Conservation (phyloP, 176 grass and related monocot genomes). For the Carex kokanica region DNA sequence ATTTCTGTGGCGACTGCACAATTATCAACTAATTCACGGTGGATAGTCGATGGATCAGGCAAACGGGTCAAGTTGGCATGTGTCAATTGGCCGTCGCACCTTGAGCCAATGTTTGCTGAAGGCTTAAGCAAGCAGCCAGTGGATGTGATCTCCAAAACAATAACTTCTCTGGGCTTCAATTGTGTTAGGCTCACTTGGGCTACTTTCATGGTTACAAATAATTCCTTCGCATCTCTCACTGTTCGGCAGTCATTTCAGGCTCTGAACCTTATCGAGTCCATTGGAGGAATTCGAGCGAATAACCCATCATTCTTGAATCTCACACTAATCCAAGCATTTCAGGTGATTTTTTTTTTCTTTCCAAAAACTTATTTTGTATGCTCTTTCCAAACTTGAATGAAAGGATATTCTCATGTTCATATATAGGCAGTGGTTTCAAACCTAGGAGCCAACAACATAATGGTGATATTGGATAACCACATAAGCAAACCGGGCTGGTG, state of each 20-base stretch:
- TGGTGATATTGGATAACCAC: conserved; percentile 88
- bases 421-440: conserved; percentile 42
- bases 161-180: conserved; percentile 56
- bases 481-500: conserved; percentile 64
- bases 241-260: conserved; percentile 49
- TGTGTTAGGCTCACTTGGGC: conserved; percentile 74
- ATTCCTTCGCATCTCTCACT: conserved; percentile 42
- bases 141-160: conserved; percentile 30
- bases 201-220: conserved; percentile 48
- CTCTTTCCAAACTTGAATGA: background rate
- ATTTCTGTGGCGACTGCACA: conserved; percentile 18
- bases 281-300: conserved; percentile 36
- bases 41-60: conserved; percentile 55
- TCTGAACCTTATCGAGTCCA: conserved; percentile 35
- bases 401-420: background rate
- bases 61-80: conserved; percentile 66
- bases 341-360: conserved; percentile 29
- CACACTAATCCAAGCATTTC: conserved; percentile 42
- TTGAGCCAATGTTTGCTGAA: conserved; percentile 57
- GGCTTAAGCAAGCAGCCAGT: conserved; percentile 49
- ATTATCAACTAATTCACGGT: conserved; percentile 52
- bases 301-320: conserved; percentile 54
- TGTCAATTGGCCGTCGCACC: conserved; percentile 77
- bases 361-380: background rate
- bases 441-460: conserved; percentile 50